Evolutionary conservation across 208 protist species (phyloP).

Genomic region (Trypanosoma rangeli): DNA sequence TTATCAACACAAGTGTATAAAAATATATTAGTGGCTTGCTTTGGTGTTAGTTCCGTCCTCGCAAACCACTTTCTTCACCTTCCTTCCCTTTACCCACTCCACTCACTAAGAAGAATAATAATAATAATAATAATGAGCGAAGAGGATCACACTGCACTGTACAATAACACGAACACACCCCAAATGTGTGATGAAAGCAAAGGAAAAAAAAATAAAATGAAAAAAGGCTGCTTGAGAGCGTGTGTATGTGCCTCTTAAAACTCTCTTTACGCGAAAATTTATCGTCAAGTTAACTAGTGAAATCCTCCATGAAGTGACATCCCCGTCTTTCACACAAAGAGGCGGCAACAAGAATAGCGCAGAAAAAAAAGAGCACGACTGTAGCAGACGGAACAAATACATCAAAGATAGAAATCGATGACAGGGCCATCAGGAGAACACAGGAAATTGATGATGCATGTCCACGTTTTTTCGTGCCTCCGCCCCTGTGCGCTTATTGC

Average conservation of each 20-base stretch:
- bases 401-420: background rate
- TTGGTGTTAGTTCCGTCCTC: background rate
- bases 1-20: background rate
- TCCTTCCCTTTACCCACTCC: background rate
- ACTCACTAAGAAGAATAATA: background rate
- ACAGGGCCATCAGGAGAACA: slow-evolving; percentile 35
- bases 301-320: background rate
- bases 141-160: background rate
- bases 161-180: background rate
- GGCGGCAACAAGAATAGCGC: background rate
- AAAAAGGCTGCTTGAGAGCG: background rate
- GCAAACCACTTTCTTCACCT: background rate
- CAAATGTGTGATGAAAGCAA: background rate
- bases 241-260: background rate
- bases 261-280: background rate
- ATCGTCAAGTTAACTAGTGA: background rate
- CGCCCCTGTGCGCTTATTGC: slow-evolving; percentile 48
- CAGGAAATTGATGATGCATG: slow-evolving; percentile 80
- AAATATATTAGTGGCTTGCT: background rate
- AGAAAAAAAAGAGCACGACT: background rate
- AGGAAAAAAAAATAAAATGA: background rate
- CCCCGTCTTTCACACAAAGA: background rate
- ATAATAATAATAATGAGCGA: background rate
- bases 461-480: slow-evolving; percentile 62
- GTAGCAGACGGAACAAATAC: background rate